Base-by-base conservation (phyloP, 2,329 filamentous ascomycete species). In the Pleoardoris graminearum region DNA sequence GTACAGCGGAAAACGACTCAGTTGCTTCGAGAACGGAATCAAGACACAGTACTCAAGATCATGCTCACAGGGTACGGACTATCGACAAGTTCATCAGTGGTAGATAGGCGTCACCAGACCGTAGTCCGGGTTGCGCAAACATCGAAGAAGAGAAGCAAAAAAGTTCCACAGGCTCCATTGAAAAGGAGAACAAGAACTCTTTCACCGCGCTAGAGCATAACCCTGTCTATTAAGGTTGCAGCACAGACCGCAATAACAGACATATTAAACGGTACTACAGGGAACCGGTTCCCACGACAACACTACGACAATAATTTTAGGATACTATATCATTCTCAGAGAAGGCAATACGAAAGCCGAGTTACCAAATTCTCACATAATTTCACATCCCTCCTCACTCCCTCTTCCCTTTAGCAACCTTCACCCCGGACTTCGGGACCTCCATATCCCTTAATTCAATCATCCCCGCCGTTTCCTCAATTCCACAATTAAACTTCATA, bases 381-480 rank as follows among this genome's bases (percentile, higher is more conserved):
- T n/a, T n/a, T n/a, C n/a, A n/a, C 25, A 10, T 5, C 25, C 5
- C 25, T 5, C 25, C 25, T 27, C 25, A 37, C 35, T 10, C 38
- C 23, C 41, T 44, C 35, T 41, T 44, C 32, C 23, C 37, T 10
- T 44, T 12, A 32, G 44, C 30, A 25, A 47, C 33, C 43, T 52
- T 42, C 23, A 22, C 21, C 11, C 14, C n/a, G 10, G 49, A 35
- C 25, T 35, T 46, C 16, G 49, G 43, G 37, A 52, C 43, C 22
- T 19, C 17, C 11, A 42, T 42, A 25, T 52, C 42, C 39, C 35
- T 11, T 27, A 52, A 52, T 11, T 52, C 14, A 27, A 52, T 47
- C 35, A 47, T 17, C 16, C 21, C 25, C 14, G 35, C 33, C 11
- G 7, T 35, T 3, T 23, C 10, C 21, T 39, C 43, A 46, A 52